phyloP scores from a whole-genome alignment of 805 yeast genomes.

The Lipomyces yamadae region DNA sequence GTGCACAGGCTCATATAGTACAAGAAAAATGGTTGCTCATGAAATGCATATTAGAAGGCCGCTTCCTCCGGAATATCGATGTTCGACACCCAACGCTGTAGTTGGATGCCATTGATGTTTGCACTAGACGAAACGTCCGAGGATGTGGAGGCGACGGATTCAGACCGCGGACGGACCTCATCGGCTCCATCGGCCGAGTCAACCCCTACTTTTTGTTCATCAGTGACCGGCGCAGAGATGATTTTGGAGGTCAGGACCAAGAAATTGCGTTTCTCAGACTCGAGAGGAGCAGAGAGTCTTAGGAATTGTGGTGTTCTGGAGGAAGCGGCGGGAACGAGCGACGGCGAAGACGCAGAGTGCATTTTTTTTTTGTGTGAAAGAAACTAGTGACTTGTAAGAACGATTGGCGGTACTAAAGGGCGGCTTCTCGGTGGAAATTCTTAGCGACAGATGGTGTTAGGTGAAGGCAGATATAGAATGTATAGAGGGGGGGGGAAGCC shows the following conservation, averaged over 20 bases:
- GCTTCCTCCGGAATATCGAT: neutral
- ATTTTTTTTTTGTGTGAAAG: neutral
- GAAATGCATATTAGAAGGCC: neutral
- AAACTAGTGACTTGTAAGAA: neutral
- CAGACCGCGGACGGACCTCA: neutral
- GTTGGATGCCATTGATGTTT: neutral
- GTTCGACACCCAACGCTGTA: neutral
- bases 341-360: neutral
- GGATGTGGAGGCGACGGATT: neutral
- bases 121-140: neutral
- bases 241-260: neutral
- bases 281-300: neutral
- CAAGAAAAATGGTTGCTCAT: neutral
- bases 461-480: too few species aligned
- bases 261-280: slow-evolving; percentile 1
- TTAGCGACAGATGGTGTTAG: too few species aligned
- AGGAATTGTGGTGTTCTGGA: neutral
- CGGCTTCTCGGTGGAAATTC: too few species aligned
- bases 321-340: neutral
- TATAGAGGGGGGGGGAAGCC: too few species aligned
- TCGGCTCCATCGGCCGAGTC: neutral
- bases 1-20: neutral
- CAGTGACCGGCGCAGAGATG: neutral
- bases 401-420: too few species aligned
- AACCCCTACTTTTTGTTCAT: neutral